Evolutionary conservation across 2,329 filamentous ascomycete genomes (phyloP).

Genomic region (Colletotrichum zoysiae): DNA sequence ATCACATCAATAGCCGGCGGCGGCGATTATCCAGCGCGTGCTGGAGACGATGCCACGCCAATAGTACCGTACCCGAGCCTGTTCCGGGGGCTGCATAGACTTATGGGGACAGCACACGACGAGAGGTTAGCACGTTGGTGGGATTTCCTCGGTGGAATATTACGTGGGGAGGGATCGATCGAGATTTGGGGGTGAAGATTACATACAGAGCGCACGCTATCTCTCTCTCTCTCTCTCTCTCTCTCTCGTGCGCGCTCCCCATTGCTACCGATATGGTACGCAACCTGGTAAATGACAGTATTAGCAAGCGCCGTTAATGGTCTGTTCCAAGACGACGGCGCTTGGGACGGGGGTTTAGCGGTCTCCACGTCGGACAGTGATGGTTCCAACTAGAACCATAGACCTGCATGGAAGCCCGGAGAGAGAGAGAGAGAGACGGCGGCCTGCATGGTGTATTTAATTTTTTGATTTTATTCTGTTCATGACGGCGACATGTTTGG

Average conservation of each 20-base stretch:
- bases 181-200: conserved; percentile 21
- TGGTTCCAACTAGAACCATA: neutral
- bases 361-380: neutral
- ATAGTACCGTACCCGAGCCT: neutral
- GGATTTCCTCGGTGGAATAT: conserved; percentile 24
- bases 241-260: no score
- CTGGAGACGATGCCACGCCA: neutral
- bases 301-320: neutral
- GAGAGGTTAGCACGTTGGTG: conserved; percentile 10
- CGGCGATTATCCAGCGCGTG: neutral
- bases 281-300: no score
- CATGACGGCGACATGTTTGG: conserved; percentile 15
- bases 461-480: neutral
- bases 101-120: neutral
- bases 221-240: neutral
- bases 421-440: neutral
- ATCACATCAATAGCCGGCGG: neutral
- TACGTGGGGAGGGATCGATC: conserved; percentile 5
- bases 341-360: neutral
- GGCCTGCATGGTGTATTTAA: neutral
- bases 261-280: no score
- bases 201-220: neutral
- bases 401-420: neutral
- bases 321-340: neutral
- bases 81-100: neutral